Conservation (phyloP, 2,329 filamentous ascomycete species). For the Cercospora nicotianae region DNA sequence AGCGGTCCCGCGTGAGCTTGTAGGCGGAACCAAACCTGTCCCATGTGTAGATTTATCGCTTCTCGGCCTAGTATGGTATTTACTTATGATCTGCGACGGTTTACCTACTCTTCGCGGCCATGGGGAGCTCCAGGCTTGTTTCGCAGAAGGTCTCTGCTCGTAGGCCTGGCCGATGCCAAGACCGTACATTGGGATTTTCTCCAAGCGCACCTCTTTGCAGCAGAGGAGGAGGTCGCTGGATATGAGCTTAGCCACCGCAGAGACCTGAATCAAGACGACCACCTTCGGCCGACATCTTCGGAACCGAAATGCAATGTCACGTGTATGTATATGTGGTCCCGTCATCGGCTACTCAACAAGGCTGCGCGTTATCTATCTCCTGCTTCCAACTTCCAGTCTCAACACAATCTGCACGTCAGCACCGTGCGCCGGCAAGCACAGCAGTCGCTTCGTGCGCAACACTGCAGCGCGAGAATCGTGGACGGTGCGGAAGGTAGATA, state of each 20-base stretch:
- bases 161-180: neutral
- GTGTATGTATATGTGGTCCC: neutral
- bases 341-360: neutral
- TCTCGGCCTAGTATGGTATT: neutral
- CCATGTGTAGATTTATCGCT: neutral
- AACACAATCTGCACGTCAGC: neutral
- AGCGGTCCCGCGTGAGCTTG: constrained; percentile 5
- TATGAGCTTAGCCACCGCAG: neutral
- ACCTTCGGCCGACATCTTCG: neutral
- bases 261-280: neutral
- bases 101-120: neutral
- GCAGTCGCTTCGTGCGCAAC: neutral
- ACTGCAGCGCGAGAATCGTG: neutral
- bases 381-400: neutral
- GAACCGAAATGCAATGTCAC: neutral
- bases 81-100: neutral
- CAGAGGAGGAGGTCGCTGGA: neutral
- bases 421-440: neutral
- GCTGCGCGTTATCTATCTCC: neutral
- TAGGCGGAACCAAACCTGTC: neutral
- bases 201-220: neutral
- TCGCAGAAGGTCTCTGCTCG: neutral
- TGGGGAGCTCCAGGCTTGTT: neutral
- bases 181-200: neutral
- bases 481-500: neutral